Conservation (phyloP, 768 basidiomycete species). For the Tricholoma saponaceum region DNA sequence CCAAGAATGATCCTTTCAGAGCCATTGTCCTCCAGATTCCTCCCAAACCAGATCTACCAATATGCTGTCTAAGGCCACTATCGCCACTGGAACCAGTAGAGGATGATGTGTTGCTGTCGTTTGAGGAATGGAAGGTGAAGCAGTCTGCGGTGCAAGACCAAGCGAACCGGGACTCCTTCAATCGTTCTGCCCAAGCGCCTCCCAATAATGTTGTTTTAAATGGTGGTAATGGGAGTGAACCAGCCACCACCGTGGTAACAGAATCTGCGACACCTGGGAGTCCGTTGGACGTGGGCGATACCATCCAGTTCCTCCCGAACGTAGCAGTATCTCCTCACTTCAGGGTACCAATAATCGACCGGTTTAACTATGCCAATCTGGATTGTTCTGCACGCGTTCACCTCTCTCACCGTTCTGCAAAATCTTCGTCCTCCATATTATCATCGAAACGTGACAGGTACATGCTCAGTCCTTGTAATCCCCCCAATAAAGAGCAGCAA, state of each 20-base stretch:
- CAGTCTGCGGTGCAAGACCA: conserved; percentile 39
- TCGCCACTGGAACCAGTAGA: conserved; percentile 45
- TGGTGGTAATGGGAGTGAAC: conserved; percentile 7
- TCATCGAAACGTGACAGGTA: conserved; percentile 89
- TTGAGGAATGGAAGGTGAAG: conserved; percentile 86
- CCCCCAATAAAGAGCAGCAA: conserved; percentile 50
- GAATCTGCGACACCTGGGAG: conserved; percentile 8
- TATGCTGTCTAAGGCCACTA: conserved; percentile 67
- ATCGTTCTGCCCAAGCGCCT: conserved; percentile 12
- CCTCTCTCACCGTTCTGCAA: conserved; percentile 73
- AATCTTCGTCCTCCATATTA: conserved; percentile 79
- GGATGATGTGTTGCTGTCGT: conserved; percentile 69
- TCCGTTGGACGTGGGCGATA: conserved; percentile 16
- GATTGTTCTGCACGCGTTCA: conserved; percentile 96
- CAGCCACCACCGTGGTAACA: conserved; percentile 2
- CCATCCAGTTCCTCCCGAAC: conserved; percentile 15
- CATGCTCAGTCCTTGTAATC: conserved; percentile 91
- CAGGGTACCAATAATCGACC: conserved; percentile 72
- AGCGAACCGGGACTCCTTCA: conserved; percentile 21
- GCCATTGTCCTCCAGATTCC: conserved; percentile 46
- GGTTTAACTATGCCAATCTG: conserved; percentile 91
- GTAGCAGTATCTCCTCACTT: conserved; percentile 54
- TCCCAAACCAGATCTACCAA: conserved; percentile 48
- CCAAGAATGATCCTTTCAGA: conserved; percentile 58
- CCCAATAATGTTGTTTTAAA: not conserved